Percentiles rank a stretch among this genome's conserved stretches.
Conservation (phyloP, 441 rosid species). For the Dalechampia spathulata region DNA sequence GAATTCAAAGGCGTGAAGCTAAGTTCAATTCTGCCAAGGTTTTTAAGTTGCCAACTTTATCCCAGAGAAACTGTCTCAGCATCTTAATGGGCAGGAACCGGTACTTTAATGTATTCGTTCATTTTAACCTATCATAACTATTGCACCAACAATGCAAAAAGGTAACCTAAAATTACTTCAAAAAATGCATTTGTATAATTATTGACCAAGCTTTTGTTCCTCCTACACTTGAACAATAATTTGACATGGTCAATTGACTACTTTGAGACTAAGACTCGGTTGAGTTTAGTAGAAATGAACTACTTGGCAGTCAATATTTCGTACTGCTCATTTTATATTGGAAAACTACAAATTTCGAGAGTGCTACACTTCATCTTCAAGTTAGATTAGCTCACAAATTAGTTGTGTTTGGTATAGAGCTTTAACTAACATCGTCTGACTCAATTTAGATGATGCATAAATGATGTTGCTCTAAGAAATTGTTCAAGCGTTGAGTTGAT, state of each 20-base stretch:
- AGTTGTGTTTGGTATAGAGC: background rate
- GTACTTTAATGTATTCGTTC: too few relatives aligned
- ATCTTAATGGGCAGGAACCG: background rate
- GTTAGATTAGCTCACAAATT: background rate
- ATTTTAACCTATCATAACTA: too few relatives aligned
- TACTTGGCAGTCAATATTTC: too few relatives aligned
- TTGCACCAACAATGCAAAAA: background rate
- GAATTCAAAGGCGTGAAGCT: slow-evolving; percentile 1
- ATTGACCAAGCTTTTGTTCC: background rate
- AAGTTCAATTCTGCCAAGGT: background rate
- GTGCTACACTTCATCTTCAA: background rate
- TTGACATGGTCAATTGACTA: background rate
- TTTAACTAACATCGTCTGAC: background rate
- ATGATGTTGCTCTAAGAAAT: background rate
- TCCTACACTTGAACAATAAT: background rate
- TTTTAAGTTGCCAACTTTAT: background rate
- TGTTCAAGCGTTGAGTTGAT: background rate
- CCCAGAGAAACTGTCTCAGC: background rate
- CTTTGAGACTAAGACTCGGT: background rate
- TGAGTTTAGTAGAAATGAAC: background rate
- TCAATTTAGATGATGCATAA: background rate
- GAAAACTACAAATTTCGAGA: background rate
- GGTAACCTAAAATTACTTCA: background rate
- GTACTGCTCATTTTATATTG: background rate
- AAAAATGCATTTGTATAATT: background rate